Base-by-base conservation (phyloP, 2,329 filamentous ascomycete species). In the Sporothrix euskadiensis region DNA sequence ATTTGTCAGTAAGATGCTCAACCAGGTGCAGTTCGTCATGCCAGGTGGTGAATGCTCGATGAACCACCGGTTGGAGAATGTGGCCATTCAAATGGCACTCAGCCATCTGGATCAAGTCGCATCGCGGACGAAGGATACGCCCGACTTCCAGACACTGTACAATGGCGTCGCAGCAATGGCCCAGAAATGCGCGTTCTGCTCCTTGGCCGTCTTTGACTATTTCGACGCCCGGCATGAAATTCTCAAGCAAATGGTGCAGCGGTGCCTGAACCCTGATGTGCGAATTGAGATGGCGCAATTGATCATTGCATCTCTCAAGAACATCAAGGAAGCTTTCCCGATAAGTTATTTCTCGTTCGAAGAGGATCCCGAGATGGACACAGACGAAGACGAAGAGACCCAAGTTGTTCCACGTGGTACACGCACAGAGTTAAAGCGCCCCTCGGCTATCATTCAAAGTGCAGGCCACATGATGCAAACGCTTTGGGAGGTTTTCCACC, bases 61-160 rank as follows among this genome's bases (percentile, higher is more conserved):
- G 16, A 71, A n/a, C 19, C 85, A 88, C 76, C 76, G 74, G 22
- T 76, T 85, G 19, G 85, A 88, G 77, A 83, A 83, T 22, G 76
- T 83, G 63, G 87, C 88, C 2, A 83, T 93, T 77, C 81, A 83
- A 16, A 85, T 88, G 74, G 83, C 87, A 0, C 79, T 92, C 3
- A 85, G 87, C 69, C 92, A 95, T 77, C 82, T 97, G 52, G 91
- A 94, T 77, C 92, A 95, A 78, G 86, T 97, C 57, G 87, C 92
- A 14, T 88, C 91, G 63, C 88, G 93, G 73, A 86, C 88, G 4
- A 93, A 92, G 79, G 91, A 94, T 56, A 79, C 88, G 1, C 86
- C 89, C 0, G 88, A 91, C 57, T 90, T 91, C 71, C 83, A 88
- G 69, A 79, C 79, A 1, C 83, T 89, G 39, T 76, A 87, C 2